Evolutionary conservation across 441 rosid genomes (phyloP).

Genomic region (Rhodomyrtus psidioides): DNA sequence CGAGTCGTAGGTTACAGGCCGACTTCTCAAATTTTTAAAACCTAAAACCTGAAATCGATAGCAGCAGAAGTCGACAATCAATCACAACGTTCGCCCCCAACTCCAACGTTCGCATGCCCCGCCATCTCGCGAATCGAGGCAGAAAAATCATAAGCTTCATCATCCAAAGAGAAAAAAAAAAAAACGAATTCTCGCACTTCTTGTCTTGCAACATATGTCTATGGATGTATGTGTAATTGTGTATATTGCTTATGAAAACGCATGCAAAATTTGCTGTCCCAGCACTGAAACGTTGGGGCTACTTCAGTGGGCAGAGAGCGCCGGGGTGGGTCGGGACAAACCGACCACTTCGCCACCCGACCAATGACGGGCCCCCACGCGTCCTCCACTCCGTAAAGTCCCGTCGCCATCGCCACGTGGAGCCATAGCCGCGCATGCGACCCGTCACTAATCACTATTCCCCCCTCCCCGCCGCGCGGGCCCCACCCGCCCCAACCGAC

Average conservation of each 20-base stretch:
- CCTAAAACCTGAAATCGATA: no score
- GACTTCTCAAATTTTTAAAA: no score
- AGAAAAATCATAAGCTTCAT: neutral
- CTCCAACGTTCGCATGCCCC: neutral
- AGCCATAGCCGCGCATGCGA: conserved; percentile 29
- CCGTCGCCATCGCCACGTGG: conserved; percentile 25
- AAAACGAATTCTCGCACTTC: no score
- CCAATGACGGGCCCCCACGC: conserved; percentile 24
- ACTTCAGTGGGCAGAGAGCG: no score
- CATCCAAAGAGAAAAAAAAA: neutral
- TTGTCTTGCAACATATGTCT: no score
- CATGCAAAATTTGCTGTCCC: no score
- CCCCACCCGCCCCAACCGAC: conserved; percentile 11
- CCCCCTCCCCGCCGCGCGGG: neutral
- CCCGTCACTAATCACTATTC: conserved; percentile 9
- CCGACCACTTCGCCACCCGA: conserved; percentile 13
- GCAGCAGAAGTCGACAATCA: no score
- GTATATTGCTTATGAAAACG: no score
- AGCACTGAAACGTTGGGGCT: no score
- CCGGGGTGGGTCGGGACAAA: conserved; percentile 20
- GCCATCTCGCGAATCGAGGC: neutral
- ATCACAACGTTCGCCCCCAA: no score
- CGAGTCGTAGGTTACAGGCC: no score
- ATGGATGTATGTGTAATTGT: no score
- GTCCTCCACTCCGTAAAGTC: conserved; percentile 1